Conservation (phyloP, 83 land plant genomes). For the Isoetes engelmannii region DNA sequence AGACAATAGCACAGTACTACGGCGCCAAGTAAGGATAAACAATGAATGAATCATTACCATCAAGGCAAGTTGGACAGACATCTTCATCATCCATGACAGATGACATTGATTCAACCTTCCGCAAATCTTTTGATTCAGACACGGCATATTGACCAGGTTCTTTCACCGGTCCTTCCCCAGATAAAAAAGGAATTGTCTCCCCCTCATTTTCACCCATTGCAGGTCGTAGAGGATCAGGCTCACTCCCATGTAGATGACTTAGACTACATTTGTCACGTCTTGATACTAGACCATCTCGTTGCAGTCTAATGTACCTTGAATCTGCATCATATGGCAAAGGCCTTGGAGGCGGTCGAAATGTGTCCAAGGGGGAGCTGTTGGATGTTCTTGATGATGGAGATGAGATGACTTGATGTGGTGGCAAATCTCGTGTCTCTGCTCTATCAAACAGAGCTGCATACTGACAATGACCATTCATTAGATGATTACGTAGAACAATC, state of each 20-base stretch:
- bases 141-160: constrained; percentile 32
- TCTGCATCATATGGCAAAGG: constrained; percentile 71
- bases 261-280: constrained; percentile 53
- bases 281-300: constrained; percentile 49
- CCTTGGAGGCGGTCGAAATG: constrained; percentile 56
- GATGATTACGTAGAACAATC: too few species aligned
- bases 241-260: constrained; percentile 57
- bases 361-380: constrained; percentile 42
- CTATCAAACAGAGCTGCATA: constrained; percentile 25
- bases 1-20: too few species aligned
- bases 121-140: constrained; percentile 34
- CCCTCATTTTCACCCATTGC: constrained; percentile 29
- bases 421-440: constrained; percentile 16
- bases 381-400: constrained; percentile 28
- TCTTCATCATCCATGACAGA: constrained; percentile 72
- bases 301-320: constrained; percentile 47
- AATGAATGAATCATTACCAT: constrained; percentile 41
- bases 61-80: constrained; percentile 84
- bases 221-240: constrained; percentile 45
- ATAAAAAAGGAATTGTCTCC: constrained; percentile 32
- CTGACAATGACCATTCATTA: constrained; percentile 14
- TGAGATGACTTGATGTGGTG: constrained; percentile 13
- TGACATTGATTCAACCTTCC: constrained; percentile 32
- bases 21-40: too few species aligned
- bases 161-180: constrained; percentile 30